Percentiles rank a stretch among this genome's conserved stretches.
These are phyloP conservation scores for Plasmopara muralis DNA, from an alignment of 352 stramenopile genomes.

Conservation along the genomic window DNA sequence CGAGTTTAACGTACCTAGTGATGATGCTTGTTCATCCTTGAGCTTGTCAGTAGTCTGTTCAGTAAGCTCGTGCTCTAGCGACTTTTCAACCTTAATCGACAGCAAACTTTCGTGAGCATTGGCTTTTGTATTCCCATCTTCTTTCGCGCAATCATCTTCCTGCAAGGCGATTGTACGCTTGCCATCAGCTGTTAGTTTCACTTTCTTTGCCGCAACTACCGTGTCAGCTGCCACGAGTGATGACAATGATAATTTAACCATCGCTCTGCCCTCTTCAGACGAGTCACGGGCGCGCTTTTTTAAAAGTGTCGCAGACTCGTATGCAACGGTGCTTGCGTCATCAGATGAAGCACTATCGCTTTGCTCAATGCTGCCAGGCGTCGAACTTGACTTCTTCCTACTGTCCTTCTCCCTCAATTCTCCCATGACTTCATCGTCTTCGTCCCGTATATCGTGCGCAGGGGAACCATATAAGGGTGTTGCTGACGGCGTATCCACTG, in stretches of 20 bases:
- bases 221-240: constrained; percentile 9
- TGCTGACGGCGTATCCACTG: constrained; percentile 56
- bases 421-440: constrained; percentile 36
- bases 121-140: neutral
- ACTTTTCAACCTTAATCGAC: constrained; percentile 8
- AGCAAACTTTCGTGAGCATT: constrained; percentile 5
- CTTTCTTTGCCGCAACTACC: constrained; percentile 23
- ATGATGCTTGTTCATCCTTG: constrained; percentile 2
- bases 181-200: constrained; percentile 19
- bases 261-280: constrained; percentile 19
- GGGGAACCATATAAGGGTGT: constrained; percentile 69
- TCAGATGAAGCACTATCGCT: constrained; percentile 47
- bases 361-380: constrained; percentile 33
- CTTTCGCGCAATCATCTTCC: constrained; percentile 26
- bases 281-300: constrained; percentile 43
- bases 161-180: constrained; percentile 15
- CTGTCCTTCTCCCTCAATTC: constrained; percentile 31
- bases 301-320: constrained; percentile 38
- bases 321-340: constrained; percentile 25
- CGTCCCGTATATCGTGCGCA: constrained; percentile 32
- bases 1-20: constrained; percentile 5
- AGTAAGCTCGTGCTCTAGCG: constrained; percentile 8
- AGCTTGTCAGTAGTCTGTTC: constrained; percentile 2
- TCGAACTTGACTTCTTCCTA: constrained; percentile 29
- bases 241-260: constrained; percentile 9